Evolutionary conservation across 2,329 filamentous ascomycete species (phyloP).

Genomic region (Alternaria panax): DNA sequence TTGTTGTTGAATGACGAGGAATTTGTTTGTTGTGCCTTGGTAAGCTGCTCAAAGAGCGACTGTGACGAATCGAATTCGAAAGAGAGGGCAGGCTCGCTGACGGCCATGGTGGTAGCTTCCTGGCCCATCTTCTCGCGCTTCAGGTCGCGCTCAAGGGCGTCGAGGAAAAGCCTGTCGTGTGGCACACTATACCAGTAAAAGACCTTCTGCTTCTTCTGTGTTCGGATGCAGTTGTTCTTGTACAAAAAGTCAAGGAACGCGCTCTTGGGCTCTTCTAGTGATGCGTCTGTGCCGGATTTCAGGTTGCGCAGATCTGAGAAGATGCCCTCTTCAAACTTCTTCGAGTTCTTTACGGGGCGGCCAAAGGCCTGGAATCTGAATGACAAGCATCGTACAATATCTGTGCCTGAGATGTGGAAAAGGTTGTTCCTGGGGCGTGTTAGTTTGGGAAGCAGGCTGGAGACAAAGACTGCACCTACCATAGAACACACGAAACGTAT

Average conservation of each 20-base stretch:
- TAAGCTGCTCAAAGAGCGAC: conserved; percentile 98
- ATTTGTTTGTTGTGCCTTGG: conserved; percentile 98
- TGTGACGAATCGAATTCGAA: conserved; percentile 99
- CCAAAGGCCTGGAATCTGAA: conserved; percentile 99
- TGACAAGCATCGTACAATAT: conserved; percentile 96
- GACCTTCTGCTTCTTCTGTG: conserved; percentile 99
- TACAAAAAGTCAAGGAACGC: conserved; percentile 98
- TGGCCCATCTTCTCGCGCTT: conserved; percentile 99
- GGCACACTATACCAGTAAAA: conserved; percentile 99
- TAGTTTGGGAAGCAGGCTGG: conserved; percentile 22
- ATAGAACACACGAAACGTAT: conserved; percentile 98
- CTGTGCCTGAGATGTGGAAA: conserved; percentile 98
- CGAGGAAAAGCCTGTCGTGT: conserved; percentile 95
- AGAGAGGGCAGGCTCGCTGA: conserved; percentile 94
- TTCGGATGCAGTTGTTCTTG: conserved; percentile 99
- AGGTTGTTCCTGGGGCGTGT: conserved; percentile 80
- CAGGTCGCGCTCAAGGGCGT: conserved; percentile 93
- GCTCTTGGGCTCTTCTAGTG: conserved; percentile 98
- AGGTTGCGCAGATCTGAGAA: conserved; percentile 98
- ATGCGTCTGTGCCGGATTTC: conserved; percentile 97
- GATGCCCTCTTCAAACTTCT: conserved; percentile 99
- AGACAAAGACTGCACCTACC: conserved; percentile 58
- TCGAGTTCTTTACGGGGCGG: conserved; percentile 97
- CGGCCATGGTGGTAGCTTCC: conserved; percentile 94
- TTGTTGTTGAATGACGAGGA: conserved; percentile 90